A percentile compares a stretch with the other conserved stretches of the same genome.
Conservation (phyloP, 306 rosid species). For the Inga laurina region DNA sequence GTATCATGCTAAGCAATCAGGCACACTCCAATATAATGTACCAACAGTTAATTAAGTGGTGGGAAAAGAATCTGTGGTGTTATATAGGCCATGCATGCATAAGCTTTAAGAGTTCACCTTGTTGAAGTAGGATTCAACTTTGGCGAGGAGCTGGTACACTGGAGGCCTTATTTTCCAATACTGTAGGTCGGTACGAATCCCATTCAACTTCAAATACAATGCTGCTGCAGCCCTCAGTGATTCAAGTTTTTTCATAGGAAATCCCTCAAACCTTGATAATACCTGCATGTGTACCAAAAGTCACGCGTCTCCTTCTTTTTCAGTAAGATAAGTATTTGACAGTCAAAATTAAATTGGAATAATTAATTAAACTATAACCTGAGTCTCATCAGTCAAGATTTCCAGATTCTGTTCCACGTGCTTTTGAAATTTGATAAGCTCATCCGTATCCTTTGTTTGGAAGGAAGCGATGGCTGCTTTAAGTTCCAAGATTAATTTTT, state of each 20-base stretch:
- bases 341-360: background rate
- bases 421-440: constrained; percentile 40
- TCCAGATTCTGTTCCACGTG: constrained; percentile 36
- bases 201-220: constrained; percentile 39
- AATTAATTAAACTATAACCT: constrained; percentile 21
- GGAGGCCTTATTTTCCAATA: constrained; percentile 17
- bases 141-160: background rate
- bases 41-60: background rate
- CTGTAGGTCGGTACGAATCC: constrained; percentile 22
- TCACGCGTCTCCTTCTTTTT: background rate
- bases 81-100: background rate
- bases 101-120: constrained; percentile 16
- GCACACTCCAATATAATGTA: background rate
- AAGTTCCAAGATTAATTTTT: constrained; percentile 4
- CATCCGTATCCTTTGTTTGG: constrained; percentile 40
- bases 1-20: background rate
- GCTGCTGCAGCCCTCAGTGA: constrained; percentile 46
- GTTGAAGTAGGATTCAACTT: constrained; percentile 17
- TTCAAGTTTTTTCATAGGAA: constrained; percentile 44
- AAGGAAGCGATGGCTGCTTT: constrained; percentile 39
- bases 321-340: background rate
- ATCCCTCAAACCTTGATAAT: constrained; percentile 24
- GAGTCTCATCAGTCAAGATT: constrained; percentile 46
- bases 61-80: background rate
- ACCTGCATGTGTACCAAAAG: constrained; percentile 7